A percentile compares a stretch with the other conserved stretches of the same genome.
phyloP scores from a whole-genome alignment of 1,284 basidiomycete species.

The Ceratobasidium sp. region DNA sequence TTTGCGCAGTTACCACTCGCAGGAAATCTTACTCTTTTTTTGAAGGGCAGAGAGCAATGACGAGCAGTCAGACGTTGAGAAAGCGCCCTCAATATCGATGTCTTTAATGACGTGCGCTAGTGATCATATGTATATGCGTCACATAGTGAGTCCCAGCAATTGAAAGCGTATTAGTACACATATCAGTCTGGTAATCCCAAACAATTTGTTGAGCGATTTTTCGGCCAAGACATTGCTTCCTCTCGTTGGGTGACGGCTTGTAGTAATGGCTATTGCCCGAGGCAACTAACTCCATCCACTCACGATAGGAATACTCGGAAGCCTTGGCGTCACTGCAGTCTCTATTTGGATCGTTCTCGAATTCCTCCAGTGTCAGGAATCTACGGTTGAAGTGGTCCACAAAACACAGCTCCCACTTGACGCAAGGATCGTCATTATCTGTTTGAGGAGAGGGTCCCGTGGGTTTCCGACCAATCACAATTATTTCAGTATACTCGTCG shows the following conservation, averaged over 20 bases:
- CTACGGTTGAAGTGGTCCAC: slow-evolving; percentile 36
- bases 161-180: too few relatives aligned
- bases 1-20: neutral
- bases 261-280: slow-evolving; percentile 23
- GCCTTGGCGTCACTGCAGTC: neutral
- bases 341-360: neutral
- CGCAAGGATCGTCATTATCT: neutral
- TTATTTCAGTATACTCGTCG: slow-evolving; percentile 37
- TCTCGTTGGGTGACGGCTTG: slow-evolving; percentile 8
- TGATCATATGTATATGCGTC: neutral
- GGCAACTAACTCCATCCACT: slow-evolving; percentile 15
- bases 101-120: slow-evolving; percentile 16
- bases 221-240: slow-evolving; percentile 31
- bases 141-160: neutral
- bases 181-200: slow-evolving; percentile 37
- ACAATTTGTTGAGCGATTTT: slow-evolving; percentile 40
- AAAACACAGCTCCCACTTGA: neutral
- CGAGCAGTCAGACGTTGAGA: slow-evolving; percentile 29
- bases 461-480: slow-evolving; percentile 1
- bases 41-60: slow-evolving; percentile 36
- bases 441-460: neutral
- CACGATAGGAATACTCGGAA: neutral
- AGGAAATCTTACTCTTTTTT: slow-evolving; percentile 15
- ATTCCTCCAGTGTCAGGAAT: slow-evolving; percentile 8
- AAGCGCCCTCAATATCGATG: slow-evolving; percentile 25